phyloP scores from a whole-genome alignment of 495 filamentous ascomycete species.

The Neurospora sp. region DNA sequence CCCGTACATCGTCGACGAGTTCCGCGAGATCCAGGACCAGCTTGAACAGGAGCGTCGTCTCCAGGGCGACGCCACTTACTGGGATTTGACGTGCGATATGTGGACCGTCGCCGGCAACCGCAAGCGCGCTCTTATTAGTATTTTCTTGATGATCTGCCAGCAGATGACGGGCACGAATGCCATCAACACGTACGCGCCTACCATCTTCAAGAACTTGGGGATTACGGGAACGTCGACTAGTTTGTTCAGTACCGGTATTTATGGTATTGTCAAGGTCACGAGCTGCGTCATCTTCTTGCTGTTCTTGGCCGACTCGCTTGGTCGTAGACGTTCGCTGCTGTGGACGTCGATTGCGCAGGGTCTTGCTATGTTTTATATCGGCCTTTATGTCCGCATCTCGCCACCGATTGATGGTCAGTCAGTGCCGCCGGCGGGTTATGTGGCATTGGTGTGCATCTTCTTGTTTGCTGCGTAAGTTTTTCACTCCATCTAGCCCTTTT shows the following conservation, averaged over 20 bases:
- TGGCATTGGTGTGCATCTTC: constrained; percentile 62
- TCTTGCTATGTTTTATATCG: constrained; percentile 70
- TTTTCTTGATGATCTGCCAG: constrained; percentile 39
- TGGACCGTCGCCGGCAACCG: constrained; percentile 53
- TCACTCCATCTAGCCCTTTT: no score
- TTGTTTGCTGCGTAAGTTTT: constrained; percentile 49
- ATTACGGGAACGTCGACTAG: constrained; percentile 34
- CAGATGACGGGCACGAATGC: constrained; percentile 36
- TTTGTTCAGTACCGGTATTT: constrained; percentile 41
- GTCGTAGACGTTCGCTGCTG: constrained; percentile 57
- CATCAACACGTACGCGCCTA: constrained; percentile 44
- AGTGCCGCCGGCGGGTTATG: constrained; percentile 43
- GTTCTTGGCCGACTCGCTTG: constrained; percentile 56
- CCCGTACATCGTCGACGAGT: constrained; percentile 55
- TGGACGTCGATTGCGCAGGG: constrained; percentile 64
- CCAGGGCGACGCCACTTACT: constrained; percentile 51
- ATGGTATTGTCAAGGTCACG: constrained; percentile 38
- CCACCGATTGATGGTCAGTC: constrained; percentile 43
- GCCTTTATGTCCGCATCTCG: constrained; percentile 64
- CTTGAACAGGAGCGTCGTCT: constrained; percentile 59
- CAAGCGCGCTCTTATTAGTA: constrained; percentile 32
- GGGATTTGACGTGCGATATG: constrained; percentile 61
- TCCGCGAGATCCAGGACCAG: constrained; percentile 55
- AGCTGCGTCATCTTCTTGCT: constrained; percentile 34
- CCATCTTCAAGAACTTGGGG: constrained; percentile 40